Conservation (phyloP, 345 rosid species). For the Arabidopsis arenosa region DNA sequence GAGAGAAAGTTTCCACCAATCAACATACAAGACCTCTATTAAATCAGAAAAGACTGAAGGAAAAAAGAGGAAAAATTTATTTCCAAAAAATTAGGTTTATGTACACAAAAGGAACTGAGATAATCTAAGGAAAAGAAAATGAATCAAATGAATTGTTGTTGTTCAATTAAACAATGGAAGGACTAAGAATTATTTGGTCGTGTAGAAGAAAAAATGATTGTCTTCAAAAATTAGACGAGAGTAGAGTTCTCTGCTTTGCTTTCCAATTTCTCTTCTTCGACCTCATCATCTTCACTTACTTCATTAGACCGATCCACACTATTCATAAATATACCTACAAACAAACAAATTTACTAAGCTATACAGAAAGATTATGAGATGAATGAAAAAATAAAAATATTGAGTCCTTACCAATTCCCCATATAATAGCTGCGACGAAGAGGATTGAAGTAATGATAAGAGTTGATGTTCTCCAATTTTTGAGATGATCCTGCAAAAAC, state of each 20-base stretch:
- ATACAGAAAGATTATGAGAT: neutral
- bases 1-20: neutral
- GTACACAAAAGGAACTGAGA: constrained; percentile 31
- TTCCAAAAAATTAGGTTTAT: constrained; percentile 22
- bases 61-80: constrained; percentile 4
- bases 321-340: constrained; percentile 76
- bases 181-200: constrained; percentile 13
- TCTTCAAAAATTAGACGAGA: constrained; percentile 31
- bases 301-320: constrained; percentile 73
- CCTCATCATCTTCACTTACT: constrained; percentile 46
- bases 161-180: constrained; percentile 21
- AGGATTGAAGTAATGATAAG: constrained; percentile 76
- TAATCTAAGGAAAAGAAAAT: neutral
- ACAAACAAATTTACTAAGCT: neutral
- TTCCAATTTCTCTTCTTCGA: constrained; percentile 21
- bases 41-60: neutral
- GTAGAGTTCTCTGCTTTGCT: constrained; percentile 36
- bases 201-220: constrained; percentile 12
- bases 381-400: neutral
- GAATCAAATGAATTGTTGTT: constrained; percentile 35
- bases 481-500: constrained; percentile 59
- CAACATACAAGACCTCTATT: neutral
- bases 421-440: constrained; percentile 78
- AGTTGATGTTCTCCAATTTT: constrained; percentile 85
- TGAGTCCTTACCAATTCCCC: constrained; percentile 70